phyloP scores from a whole-genome alignment of 225 moss, liverwort and hornwort species.

The Marchantia polymorpha region DNA sequence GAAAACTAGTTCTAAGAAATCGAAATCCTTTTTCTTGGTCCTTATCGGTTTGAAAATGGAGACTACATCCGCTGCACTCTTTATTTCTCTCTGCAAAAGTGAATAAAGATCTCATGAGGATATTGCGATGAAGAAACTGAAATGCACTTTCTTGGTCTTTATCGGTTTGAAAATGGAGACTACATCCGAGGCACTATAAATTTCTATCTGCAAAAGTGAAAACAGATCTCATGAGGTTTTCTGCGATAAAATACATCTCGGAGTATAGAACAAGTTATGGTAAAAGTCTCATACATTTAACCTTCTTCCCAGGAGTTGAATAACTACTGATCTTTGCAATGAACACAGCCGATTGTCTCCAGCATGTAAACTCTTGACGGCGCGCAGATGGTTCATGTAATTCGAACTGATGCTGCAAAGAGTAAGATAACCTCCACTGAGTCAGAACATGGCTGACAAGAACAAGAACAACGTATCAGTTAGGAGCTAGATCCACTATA shows the following conservation, averaged over 20 bases:
- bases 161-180: constrained; percentile 29
- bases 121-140: not conserved
- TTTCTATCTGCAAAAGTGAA: constrained; percentile 16
- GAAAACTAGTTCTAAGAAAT: constrained; percentile 9
- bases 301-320: constrained; percentile 24
- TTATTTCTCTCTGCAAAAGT: constrained; percentile 22
- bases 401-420: constrained; percentile 27
- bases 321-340: constrained; percentile 30
- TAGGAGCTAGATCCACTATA: not conserved
- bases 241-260: not conserved
- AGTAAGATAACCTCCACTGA: not conserved
- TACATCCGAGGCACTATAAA: constrained; percentile 24
- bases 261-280: not conserved
- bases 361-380: constrained; percentile 29
- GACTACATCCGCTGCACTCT: constrained; percentile 28
- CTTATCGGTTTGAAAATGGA: constrained; percentile 27
- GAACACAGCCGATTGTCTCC: constrained; percentile 25
- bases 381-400: constrained; percentile 27
- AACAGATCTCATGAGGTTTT: not conserved
- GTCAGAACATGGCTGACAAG: not conserved
- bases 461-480: not conserved
- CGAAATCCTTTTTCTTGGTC: constrained; percentile 7
- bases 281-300: constrained; percentile 1
- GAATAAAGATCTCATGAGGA: not conserved
- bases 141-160: constrained; percentile 11